Evolutionary conservation across 768 basidiomycete genomes (phyloP).

Genomic region (Mycena galopus): DNA sequence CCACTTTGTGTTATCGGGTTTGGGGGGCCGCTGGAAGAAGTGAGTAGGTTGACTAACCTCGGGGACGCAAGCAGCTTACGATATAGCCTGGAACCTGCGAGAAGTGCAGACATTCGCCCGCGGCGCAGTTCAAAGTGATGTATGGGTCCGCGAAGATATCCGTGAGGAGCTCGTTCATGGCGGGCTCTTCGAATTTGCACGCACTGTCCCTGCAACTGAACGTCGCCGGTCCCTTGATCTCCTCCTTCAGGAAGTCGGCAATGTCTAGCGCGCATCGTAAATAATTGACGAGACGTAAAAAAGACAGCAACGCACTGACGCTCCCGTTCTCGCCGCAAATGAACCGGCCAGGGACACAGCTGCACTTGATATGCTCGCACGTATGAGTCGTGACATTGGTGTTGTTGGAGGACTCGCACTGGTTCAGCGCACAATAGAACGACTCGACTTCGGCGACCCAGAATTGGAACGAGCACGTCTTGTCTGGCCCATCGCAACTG

Average conservation of each 20-base stretch:
- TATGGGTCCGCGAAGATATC: conserved; percentile 93
- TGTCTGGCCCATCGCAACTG: conserved; percentile 76
- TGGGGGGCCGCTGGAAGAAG: conserved; percentile 71
- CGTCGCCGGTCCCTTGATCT: conserved; percentile 90
- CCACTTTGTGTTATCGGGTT: conserved; percentile 87
- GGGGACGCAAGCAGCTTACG: conserved; percentile 53
- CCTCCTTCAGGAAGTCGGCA: conserved; percentile 89
- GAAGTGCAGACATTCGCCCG: conserved; percentile 94
- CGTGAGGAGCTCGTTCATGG: conserved; percentile 95
- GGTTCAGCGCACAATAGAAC: conserved; percentile 91
- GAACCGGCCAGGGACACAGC: conserved; percentile 94
- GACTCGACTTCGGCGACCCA: conserved; percentile 97
- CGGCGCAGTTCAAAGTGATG: conserved; percentile 88
- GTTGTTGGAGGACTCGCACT: conserved; percentile 70
- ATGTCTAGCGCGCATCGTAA: conserved; percentile 71
- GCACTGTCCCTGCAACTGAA: conserved; percentile 86
- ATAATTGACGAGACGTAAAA: background rate
- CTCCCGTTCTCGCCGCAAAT: conserved; percentile 97
- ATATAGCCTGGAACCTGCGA: conserved; percentile 95
- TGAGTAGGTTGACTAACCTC: background rate
- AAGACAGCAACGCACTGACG: conserved; percentile 73
- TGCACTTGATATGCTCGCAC: conserved; percentile 89
- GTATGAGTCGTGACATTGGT: conserved; percentile 81
- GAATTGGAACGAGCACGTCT: conserved; percentile 94
- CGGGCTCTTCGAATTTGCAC: conserved; percentile 94